Percentiles rank a stretch among this genome's conserved stretches.
Conservation (phyloP, 1,284 basidiomycete species). For the Violaceomyces palustris region DNA sequence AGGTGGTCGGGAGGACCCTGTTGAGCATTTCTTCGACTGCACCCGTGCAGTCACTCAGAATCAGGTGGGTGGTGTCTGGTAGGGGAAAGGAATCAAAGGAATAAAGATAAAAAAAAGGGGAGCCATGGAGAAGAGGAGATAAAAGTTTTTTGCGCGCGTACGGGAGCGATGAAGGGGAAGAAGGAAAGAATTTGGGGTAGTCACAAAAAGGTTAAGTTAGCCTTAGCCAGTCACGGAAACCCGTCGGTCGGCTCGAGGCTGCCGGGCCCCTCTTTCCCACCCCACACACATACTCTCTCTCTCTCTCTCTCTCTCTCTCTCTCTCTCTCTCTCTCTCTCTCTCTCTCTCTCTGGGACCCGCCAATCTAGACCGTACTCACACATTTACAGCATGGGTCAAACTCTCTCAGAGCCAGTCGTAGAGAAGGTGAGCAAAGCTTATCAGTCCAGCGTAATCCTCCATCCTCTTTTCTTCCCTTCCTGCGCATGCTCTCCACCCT, state of each 20-base stretch:
- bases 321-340: not conserved
- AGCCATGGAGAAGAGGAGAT: no score
- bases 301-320: not conserved
- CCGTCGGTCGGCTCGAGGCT: no score
- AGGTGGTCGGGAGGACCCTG: constrained; percentile 15
- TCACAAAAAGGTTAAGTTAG: no score
- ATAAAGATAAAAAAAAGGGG: no score
- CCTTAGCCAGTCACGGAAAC: no score
- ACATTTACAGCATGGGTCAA: constrained; percentile 53
- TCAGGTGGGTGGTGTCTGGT: constrained; percentile 19
- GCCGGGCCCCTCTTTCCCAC: not conserved
- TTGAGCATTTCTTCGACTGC: constrained; percentile 16
- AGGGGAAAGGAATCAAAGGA: no score
- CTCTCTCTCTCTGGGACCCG: not conserved
- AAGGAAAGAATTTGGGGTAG: no score
- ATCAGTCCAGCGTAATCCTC: not conserved
- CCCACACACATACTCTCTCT: not conserved
- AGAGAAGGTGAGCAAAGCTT: constrained; percentile 57
- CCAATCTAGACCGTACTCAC: not conserved
- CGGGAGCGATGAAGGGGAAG: no score
- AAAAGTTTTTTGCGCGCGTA: no score
- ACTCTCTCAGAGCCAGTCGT: constrained; percentile 63
- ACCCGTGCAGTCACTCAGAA: constrained; percentile 16
- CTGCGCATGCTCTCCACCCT: not conserved
- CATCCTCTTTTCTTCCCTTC: not conserved